phyloP scores from a whole-genome alignment of 495 filamentous ascomycete species.

The Xylaria curta region DNA sequence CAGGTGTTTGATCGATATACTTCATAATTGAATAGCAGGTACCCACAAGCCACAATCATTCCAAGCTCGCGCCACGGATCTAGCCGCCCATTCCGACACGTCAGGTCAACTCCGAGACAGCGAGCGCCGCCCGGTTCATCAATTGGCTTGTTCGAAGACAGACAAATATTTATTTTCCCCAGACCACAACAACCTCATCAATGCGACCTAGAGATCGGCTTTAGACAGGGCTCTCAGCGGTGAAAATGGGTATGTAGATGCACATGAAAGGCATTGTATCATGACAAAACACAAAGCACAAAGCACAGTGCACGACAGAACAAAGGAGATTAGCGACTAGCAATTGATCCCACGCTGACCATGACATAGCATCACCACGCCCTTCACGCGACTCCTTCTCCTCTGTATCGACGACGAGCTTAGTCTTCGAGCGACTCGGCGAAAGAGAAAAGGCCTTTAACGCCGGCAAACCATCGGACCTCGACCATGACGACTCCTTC shows the following conservation, averaged over 20 bases:
- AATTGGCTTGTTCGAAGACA: background rate
- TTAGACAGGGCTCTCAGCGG: background rate
- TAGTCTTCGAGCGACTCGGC: constrained; percentile 76
- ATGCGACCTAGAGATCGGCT: background rate
- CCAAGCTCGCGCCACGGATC: constrained; percentile 14
- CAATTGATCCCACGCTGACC: background rate
- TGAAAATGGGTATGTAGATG: constrained; percentile 22
- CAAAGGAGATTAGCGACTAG: background rate
- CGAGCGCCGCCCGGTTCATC: background rate
- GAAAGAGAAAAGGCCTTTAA: constrained; percentile 54
- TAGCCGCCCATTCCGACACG: constrained; percentile 5
- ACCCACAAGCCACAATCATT: constrained; percentile 12
- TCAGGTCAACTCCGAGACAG: background rate
- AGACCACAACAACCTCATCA: background rate
- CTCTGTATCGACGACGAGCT: constrained; percentile 76
- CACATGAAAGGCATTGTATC: background rate
- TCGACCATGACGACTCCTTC: constrained; percentile 57
- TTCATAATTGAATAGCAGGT: background rate
- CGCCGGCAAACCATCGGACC: constrained; percentile 41
- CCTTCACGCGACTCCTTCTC: constrained; percentile 65
- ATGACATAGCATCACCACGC: constrained; percentile 42
- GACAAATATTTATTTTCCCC: background rate
- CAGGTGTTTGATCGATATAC: too few species aligned
- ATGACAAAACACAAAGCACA: background rate
- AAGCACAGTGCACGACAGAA: too few species aligned